Evolutionary conservation across 148 eudicot genomes (phyloP).

Genomic region (Diospyros kaki): DNA sequence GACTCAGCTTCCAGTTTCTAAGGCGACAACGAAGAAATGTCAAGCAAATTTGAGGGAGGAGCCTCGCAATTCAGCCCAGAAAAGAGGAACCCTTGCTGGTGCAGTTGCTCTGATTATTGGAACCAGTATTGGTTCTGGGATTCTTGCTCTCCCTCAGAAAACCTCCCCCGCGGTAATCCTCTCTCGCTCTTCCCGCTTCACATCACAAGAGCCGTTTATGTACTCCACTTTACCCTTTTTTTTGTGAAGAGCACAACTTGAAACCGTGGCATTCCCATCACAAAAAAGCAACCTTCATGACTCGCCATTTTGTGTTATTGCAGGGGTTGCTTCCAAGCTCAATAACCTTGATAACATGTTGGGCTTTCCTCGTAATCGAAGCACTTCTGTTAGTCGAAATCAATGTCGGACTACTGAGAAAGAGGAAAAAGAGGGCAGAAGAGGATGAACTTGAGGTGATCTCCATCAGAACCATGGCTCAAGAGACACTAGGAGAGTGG

Average conservation of each 20-base stretch:
- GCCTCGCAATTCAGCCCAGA: constrained; percentile 14
- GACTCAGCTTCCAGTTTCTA: constrained; percentile 11
- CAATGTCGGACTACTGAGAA: constrained; percentile 40
- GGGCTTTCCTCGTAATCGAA: constrained; percentile 54
- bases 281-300: not conserved
- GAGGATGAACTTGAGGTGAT: constrained; percentile 38
- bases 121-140: constrained; percentile 49
- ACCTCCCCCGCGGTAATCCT: constrained; percentile 43
- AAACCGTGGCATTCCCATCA: not conserved
- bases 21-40: constrained; percentile 13
- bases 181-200: no score
- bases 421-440: constrained; percentile 22
- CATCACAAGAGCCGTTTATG: no score
- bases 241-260: not conserved
- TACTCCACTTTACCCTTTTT: not conserved
- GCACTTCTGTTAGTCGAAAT: constrained; percentile 53
- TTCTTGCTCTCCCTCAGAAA: constrained; percentile 47
- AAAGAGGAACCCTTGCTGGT: constrained; percentile 39
- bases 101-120: constrained; percentile 50
- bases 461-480: constrained; percentile 60
- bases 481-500: constrained; percentile 59
- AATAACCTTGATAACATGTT: constrained; percentile 43
- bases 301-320: not conserved
- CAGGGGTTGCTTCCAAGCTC: constrained; percentile 62
- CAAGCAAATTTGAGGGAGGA: constrained; percentile 14